Evolutionary conservation across 2,329 filamentous ascomycete genomes (phyloP), one percentile per base, ranked within the genome.

Genomic region (Aspergillus ochraceoroseus): DNA sequence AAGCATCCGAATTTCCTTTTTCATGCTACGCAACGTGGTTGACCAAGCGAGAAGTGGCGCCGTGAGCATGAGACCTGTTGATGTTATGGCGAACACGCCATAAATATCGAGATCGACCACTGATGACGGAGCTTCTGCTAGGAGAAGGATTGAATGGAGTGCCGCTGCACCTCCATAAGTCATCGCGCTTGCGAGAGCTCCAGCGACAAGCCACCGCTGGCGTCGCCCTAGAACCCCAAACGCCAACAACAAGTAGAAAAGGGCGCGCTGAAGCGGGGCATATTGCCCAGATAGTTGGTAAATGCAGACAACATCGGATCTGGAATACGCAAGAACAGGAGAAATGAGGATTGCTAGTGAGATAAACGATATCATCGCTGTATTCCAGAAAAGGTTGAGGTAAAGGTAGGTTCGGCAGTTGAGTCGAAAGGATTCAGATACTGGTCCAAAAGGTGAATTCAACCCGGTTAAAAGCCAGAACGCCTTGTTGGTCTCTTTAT

Each of bases 171-270:
- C 36, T 12, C 36, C 19, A 17, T 38, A 38, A 12, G 36, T 31
- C 36, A 38, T 38, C 13, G 36, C 36, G 14, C 36, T 38, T 5
- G 36, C 36, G 5, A 38, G 36, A 11, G 36, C 36, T 18, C 36
- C 36, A n/a, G 36, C 36, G 5, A 38, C 18, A 12, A 38, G 36
- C 36, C 36, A 38, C 32, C 36, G 19, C 28, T 38, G 36, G 14
- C 36, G 36, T 7, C 36, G 36, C 12, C 36, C 36, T 7, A 38
- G 19, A 11, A 38, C 36, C 2, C 36, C 36, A 5, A 38, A 38
- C 3, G 36, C 28, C 2, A 38, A 4, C n/a, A 38, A 12, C 9
- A 38, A 9, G 7, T 38, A 38, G 36, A 38, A 38, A 6, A 38
- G 28, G 14, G 32, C 25, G 9, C 36, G 36, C 20, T 38, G 36